A percentile compares a stretch with the other conserved stretches of the same genome.
Evolutionary conservation across 257 asterid species (phyloP).

Genomic region (Ophiorrhiza pumila): DNA sequence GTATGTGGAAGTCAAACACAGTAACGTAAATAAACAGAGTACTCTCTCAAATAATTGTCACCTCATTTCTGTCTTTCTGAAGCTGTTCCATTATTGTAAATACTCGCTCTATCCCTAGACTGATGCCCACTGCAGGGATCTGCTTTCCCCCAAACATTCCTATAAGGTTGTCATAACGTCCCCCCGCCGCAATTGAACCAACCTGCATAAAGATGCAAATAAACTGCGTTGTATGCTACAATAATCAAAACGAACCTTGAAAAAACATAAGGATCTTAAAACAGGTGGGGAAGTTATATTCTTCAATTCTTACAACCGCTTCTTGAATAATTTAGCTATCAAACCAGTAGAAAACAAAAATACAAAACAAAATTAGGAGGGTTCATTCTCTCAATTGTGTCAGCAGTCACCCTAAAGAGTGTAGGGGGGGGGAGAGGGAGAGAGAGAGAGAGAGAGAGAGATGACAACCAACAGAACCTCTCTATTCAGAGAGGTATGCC

Average conservation of each 20-base stretch:
- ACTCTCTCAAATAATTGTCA: slow-evolving; percentile 6
- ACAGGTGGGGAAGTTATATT: background rate
- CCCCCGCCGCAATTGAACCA: slow-evolving; percentile 98
- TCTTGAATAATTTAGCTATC: background rate
- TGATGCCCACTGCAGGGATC: slow-evolving; percentile 94
- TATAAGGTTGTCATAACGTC: slow-evolving; percentile 87
- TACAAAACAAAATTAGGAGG: background rate
- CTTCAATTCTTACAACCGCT: background rate
- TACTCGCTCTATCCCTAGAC: slow-evolving; percentile 93
- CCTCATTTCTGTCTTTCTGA: slow-evolving; percentile 67
- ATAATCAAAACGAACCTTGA: background rate
- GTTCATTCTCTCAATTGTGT: background rate
- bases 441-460: background rate
- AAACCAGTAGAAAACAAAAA: background rate
- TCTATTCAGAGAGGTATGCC: background rate
- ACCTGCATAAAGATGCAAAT: slow-evolving; percentile 44
- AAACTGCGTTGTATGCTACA: background rate
- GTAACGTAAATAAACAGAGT: background rate
- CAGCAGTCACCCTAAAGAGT: no score
- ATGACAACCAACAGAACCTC: background rate
- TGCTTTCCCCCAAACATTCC: slow-evolving; percentile 82
- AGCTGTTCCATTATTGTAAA: slow-evolving; percentile 85
- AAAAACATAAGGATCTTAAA: no score
- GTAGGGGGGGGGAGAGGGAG: background rate
- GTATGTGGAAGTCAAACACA: no score